These are phyloP conservation scores for Calocera cornea DNA, from an alignment of 768 basidiomycete genomes.

Conservation along the genomic window DNA sequence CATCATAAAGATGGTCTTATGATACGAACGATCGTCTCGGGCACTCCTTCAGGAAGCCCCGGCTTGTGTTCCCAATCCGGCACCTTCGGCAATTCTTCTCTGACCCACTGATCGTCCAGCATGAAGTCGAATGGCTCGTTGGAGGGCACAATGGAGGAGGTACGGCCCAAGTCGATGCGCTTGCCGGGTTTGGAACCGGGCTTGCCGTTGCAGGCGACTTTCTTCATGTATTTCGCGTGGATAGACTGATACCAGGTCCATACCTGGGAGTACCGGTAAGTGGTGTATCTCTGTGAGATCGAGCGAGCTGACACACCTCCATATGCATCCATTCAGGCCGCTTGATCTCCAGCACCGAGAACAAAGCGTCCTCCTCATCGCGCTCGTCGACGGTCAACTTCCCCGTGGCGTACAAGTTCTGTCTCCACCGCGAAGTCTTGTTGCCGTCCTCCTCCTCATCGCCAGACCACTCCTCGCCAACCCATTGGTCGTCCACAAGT, in stretches of 20 bases:
- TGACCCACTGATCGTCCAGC: neutral
- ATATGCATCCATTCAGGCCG: neutral
- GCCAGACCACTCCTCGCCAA: neutral
- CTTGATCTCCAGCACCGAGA: constrained; percentile 1
- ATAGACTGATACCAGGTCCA: neutral
- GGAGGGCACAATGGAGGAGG: neutral
- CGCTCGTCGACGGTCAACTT: neutral
- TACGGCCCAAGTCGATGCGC: neutral
- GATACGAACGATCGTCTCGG: neutral
- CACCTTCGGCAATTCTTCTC: neutral
- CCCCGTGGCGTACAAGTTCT: neutral
- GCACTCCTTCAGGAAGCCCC: neutral
- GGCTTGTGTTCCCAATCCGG: neutral
- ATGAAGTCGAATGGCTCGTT: neutral
- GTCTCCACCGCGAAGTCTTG: neutral
- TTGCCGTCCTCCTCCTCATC: neutral
- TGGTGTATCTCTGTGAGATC: neutral
- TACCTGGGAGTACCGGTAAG: neutral
- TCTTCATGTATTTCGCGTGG: neutral
- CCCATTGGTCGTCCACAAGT: neutral
- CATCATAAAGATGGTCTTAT: neutral
- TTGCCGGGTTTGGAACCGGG: neutral
- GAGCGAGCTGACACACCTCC: neutral
- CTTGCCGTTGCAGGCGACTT: neutral
- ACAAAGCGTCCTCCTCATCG: neutral